Base-by-base conservation (phyloP, 1,284 basidiomycete genomes). In the Pseudozyma sp. region DNA sequence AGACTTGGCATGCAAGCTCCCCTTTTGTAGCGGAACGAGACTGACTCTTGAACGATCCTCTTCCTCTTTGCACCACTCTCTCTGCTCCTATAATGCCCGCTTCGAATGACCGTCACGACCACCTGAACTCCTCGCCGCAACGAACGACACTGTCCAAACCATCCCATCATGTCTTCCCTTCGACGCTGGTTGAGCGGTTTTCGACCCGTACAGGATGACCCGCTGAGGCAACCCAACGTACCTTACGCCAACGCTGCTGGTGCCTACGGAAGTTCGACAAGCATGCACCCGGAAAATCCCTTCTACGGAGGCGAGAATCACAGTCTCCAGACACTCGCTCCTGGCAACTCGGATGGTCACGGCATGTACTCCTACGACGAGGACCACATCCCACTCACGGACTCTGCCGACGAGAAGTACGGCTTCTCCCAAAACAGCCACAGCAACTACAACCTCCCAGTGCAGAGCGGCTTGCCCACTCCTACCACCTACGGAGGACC, bases 301-400 rank as follows among this genome's bases (percentile, higher is more conserved):
- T 75, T 71, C 61, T 75, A 75, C 39, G 44, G 54, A 2, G 73
- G 54, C 42, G 73, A 75, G 17, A 75, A 75, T 46, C 60, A 56
- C 3, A 71, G 68, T 54, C 68, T 58, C 14, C 65, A 68, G 17
- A 75, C 68, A 0, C 40, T 75, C 0, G 54, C 56, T 14, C 55
- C 68, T 3, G 60, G 43, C 37, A 54, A 68, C 17, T 70, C 73
- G 7, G 73, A 75, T n/a, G 61, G 54, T 1, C 73, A 75, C 31
- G 42, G 33, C 7, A 34, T 43, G 34, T 75, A 71, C 42, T 16
- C 59, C 1, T 78, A 77, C 46, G 68, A 72, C 16, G 77, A 80
- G 30, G 78, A 80, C 47, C 71, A 70, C 54, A 44, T 75, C 1
- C 78, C 77, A 8, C 70, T 80, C 31, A 71, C 74, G n/a, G 70